Base-by-base conservation (phyloP, 768 basidiomycete genomes). In the Termitomyces sp. region DNA sequence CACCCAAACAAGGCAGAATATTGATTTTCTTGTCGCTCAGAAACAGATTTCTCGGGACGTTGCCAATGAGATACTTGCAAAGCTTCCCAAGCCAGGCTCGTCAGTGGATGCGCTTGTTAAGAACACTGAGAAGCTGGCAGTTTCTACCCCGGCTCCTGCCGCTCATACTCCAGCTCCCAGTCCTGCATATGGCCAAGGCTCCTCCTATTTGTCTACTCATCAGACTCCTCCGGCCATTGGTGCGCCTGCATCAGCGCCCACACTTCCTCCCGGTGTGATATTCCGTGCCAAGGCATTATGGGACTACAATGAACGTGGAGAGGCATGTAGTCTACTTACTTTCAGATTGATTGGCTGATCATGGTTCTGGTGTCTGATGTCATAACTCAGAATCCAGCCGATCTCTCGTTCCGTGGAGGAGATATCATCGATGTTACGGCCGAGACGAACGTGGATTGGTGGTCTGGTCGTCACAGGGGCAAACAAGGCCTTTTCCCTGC, bases 361-460 rank as follows among this genome's bases (percentile, higher is more conserved):
- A n/a, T 50, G 17, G 53, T 45, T 33, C 21, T 46, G 17, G 23
- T 46, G 23, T 46, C 48, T 35, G 28, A 50, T 47, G 52, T 43
- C 31, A 23, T 47, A 19, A 19, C 30, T 11, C 66, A 93, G 87
- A 85, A 88, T 62, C 73, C 78, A 9, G 80, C 84, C 26, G 92
- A 94, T 67, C 77, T 94, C 19, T 78, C 82, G 0, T 94, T 95
- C 76, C 70, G 70, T 21, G 70, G 78, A 2, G 92, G 89, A 3
- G 90, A 94, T 65, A 75, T 81, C 30, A 81, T 95, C 63, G 86
- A 91, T 55, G 75, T 95, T 30, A 64, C 86, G 30, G 79, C 81
- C 28, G 85, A 92, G 65, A 87, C 81, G 50, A 90, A 92, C 58
- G 67, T 71, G 5, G 91, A 94, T 67, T 95, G 93, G 93, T 95